Evolutionary conservation across 371 early-diverging fungal species (phyloP).

Genomic region (Mycotypha africana): DNA sequence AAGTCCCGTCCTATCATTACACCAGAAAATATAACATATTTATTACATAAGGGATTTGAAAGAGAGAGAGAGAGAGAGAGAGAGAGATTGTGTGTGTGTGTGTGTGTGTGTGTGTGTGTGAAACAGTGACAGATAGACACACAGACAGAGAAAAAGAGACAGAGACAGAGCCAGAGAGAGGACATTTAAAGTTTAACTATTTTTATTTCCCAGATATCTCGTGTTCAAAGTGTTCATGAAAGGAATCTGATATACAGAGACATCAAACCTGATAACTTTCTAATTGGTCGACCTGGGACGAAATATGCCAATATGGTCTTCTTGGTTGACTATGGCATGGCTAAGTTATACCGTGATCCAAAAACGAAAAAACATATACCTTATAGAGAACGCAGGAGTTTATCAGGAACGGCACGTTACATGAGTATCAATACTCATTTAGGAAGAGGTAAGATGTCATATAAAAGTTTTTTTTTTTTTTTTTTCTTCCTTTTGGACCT

Average conservation of each 20-base stretch:
- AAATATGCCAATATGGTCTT: conserved; percentile 55
- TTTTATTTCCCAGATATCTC: conserved; percentile 16
- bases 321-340: conserved; percentile 94
- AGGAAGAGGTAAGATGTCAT: conserved; percentile 54
- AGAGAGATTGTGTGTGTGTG: too few species aligned
- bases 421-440: conserved; percentile 95
- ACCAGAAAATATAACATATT: too few species aligned
- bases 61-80: too few species aligned
- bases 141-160: too few species aligned
- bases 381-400: conserved; percentile 80
- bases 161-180: too few species aligned
- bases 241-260: conserved; percentile 97
- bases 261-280: conserved; percentile 99
- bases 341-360: conserved; percentile 86
- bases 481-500: too few species aligned
- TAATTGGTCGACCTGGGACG: conserved; percentile 73
- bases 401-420: conserved; percentile 95
- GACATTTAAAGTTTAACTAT: not conserved
- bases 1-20: conserved; percentile 3
- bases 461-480: too few species aligned
- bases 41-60: too few species aligned
- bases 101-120: too few species aligned
- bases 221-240: conserved; percentile 94
- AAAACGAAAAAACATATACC: conserved; percentile 89
- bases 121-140: too few species aligned